A percentile compares a stretch with the other conserved stretches of the same genome.
These are phyloP conservation scores for Blastomyces parvus DNA, from an alignment of 2,329 filamentous ascomycete genomes.

Conservation along the genomic window DNA sequence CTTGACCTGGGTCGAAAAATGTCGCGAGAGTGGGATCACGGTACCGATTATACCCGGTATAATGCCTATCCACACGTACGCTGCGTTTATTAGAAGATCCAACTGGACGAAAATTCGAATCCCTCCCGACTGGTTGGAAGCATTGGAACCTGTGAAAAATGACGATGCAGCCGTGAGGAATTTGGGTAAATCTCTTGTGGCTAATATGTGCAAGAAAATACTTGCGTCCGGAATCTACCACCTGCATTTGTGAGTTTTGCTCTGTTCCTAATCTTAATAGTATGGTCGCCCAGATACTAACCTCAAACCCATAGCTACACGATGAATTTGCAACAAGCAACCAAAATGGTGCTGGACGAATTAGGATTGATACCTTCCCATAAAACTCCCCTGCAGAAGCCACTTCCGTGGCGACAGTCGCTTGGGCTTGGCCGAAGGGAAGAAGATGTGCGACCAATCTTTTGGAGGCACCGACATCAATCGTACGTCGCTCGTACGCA, in stretches of 20 bases:
- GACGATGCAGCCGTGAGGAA: slow-evolving; percentile 89
- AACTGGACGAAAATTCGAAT: slow-evolving; percentile 85
- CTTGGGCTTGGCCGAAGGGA: slow-evolving; percentile 78
- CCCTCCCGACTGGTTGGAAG: slow-evolving; percentile 68
- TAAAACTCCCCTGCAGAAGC: slow-evolving; percentile 70
- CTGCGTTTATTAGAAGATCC: slow-evolving; percentile 79
- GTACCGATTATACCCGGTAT: slow-evolving; percentile 79
- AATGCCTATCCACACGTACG: slow-evolving; percentile 92
- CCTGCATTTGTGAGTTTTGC: slow-evolving; percentile 63
- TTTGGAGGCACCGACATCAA: slow-evolving; percentile 95
- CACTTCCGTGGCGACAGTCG: slow-evolving; percentile 94
- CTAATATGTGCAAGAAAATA: slow-evolving; percentile 80
- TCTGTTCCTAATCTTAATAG: background rate
- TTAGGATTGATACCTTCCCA: slow-evolving; percentile 69
- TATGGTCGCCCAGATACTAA: background rate
- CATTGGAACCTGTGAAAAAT: slow-evolving; percentile 88
- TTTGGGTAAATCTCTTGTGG: slow-evolving; percentile 76
- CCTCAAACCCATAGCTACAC: slow-evolving; percentile 55
- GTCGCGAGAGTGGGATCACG: slow-evolving; percentile 72
- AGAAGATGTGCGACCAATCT: slow-evolving; percentile 94
- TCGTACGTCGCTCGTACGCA: slow-evolving; percentile 93
- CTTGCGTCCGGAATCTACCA: slow-evolving; percentile 74
- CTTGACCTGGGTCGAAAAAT: slow-evolving; percentile 77
- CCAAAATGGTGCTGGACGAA: slow-evolving; percentile 87
- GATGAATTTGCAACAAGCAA: slow-evolving; percentile 95